Evolutionary conservation across 1,284 basidiomycete genomes (phyloP).

Genomic region (Boletus semigastroideus): DNA sequence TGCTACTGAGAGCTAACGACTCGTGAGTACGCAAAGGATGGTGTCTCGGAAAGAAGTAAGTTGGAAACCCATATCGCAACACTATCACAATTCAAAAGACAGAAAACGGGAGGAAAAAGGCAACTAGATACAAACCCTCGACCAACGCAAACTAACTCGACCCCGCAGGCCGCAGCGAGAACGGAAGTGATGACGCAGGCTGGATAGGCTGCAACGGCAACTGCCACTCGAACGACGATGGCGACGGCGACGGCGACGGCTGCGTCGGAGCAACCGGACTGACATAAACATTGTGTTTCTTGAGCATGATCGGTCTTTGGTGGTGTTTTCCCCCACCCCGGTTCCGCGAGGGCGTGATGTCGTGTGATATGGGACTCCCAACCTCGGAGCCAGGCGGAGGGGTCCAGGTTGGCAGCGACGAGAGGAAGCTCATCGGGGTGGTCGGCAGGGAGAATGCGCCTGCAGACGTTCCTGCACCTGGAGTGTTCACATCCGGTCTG

Average conservation of each 20-base stretch:
- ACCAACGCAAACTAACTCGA: conserved; percentile 5
- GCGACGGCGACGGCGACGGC: background rate
- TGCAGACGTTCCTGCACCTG: conserved; percentile 3
- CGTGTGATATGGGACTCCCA: conserved; percentile 22
- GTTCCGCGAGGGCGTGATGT: conserved; percentile 30
- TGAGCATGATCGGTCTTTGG: conserved; percentile 42
- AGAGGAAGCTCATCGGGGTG: conserved; percentile 24
- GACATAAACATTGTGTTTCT: conserved; percentile 35
- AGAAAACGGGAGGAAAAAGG: background rate
- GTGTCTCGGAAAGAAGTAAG: too few species aligned
- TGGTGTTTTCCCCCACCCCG: conserved; percentile 40
- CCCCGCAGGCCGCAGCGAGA: conserved; percentile 25
- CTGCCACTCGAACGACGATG: conserved; percentile 60
- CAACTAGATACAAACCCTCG: background rate
- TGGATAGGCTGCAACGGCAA: conserved; percentile 50
- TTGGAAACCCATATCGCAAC: too few species aligned
- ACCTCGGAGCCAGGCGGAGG: conserved; percentile 15
- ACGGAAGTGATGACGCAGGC: conserved; percentile 36
- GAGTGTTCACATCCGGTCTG: conserved; percentile 4
- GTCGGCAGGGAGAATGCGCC: conserved; percentile 11
- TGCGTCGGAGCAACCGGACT: conserved; percentile 32
- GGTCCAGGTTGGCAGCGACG: conserved; percentile 21
- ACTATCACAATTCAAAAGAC: background rate
- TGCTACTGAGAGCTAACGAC: too few species aligned
- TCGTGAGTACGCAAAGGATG: too few species aligned